These are phyloP conservation scores for Mycena sp. DNA, from an alignment of 1,284 basidiomycete genomes.

Conservation along the genomic window DNA sequence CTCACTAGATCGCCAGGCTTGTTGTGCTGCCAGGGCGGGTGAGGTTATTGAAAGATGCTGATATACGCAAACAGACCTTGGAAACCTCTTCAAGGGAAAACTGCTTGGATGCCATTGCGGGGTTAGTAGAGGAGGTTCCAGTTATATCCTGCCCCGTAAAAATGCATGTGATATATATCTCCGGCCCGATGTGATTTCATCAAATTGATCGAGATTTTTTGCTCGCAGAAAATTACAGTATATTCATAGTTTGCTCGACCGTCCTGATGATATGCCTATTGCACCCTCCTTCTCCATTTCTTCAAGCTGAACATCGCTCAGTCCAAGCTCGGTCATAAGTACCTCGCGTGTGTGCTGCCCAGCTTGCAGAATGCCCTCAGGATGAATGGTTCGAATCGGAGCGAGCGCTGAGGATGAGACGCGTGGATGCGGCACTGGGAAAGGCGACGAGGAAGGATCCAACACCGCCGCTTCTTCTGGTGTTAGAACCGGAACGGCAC, in stretches of 20 bases:
- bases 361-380: constrained; percentile 44
- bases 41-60: background rate
- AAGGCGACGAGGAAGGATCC: constrained; percentile 42
- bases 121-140: background rate
- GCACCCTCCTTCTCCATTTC: constrained; percentile 51
- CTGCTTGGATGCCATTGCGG: constrained; percentile 39
- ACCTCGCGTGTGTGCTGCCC: constrained; percentile 65
- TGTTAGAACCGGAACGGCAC: constrained; percentile 78
- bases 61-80: constrained; percentile 48
- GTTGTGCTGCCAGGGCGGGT: constrained; percentile 73
- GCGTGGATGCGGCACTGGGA: constrained; percentile 63
- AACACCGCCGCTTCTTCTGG: constrained; percentile 65
- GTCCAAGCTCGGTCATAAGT: constrained; percentile 54
- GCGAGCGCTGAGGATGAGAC: constrained; percentile 41
- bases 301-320: constrained; percentile 47
- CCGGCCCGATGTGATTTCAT: too few species aligned
- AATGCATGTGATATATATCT: constrained; percentile 13
- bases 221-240: too few species aligned
- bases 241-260: constrained; percentile 20
- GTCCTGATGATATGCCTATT: constrained; percentile 2
- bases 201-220: too few species aligned
- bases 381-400: background rate
- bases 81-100: constrained; percentile 64
- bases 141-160: background rate
- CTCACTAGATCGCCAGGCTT: constrained; percentile 66